These are phyloP conservation scores for Silybum marianum DNA, from an alignment of 129 eudicot genomes.

Conservation along the genomic window DNA sequence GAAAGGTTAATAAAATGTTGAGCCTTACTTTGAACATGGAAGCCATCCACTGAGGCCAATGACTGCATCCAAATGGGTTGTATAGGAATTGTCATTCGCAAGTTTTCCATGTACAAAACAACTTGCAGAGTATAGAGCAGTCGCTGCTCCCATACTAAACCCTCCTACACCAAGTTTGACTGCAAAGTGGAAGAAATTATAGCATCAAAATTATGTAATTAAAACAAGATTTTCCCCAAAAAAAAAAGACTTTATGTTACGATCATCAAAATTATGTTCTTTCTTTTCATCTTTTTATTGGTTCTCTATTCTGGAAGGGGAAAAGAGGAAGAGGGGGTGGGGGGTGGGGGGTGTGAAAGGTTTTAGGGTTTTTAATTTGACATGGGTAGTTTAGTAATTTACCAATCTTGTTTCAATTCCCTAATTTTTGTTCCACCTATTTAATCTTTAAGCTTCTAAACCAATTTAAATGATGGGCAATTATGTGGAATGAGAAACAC, in stretches of 20 bases:
- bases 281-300: background rate
- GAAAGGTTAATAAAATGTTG: conserved; percentile 2
- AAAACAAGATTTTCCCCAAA: background rate
- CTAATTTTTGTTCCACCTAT: background rate
- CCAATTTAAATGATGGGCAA: background rate
- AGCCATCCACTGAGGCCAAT: conserved; percentile 95
- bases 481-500: background rate
- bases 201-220: background rate
- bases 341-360: too few species aligned
- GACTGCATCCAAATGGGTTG: conserved; percentile 66
- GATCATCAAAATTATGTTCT: background rate
- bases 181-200: conserved; percentile 28
- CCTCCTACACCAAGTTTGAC: conserved; percentile 89
- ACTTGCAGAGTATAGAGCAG: conserved; percentile 65
- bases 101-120: conserved; percentile 73
- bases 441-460: background rate
- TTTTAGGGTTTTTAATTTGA: too few species aligned
- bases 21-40: conserved; percentile 72
- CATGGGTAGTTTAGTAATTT: too few species aligned
- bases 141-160: conserved; percentile 92
- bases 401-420: too few species aligned
- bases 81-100: conserved; percentile 53
- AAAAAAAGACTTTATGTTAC: background rate
- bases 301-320: background rate
- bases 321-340: background rate